Conservation (phyloP, 192 early-diverging fungal species). For the Gamsiella multidivaricata region DNA sequence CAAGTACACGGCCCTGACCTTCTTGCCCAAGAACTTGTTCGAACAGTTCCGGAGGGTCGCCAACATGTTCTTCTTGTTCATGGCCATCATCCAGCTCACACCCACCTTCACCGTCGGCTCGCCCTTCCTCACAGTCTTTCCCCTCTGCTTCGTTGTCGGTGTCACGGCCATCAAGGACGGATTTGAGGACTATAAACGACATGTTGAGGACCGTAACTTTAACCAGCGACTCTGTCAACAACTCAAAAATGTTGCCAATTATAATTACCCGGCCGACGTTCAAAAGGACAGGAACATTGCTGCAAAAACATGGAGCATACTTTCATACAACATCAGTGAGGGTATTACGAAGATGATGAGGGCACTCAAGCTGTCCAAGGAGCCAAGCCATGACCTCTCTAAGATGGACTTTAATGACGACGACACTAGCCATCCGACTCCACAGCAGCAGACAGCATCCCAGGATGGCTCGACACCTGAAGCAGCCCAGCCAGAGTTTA, state of each 20-base stretch:
- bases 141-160: slow-evolving; percentile 83
- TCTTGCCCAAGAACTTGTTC: slow-evolving; percentile 92
- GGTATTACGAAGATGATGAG: slow-evolving; percentile 11
- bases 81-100: slow-evolving; percentile 85
- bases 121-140: slow-evolving; percentile 82
- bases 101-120: slow-evolving; percentile 84
- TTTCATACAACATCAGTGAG: not conserved
- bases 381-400: slow-evolving; percentile 6
- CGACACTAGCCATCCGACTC: not conserved
- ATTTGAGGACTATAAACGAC: slow-evolving; percentile 89
- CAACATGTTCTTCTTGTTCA: slow-evolving; percentile 89
- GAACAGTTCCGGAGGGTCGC: slow-evolving; percentile 89
- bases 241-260: slow-evolving; percentile 57
- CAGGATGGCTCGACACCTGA: not conserved
- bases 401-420: slow-evolving; percentile 23
- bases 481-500: slow-evolving; percentile 54
- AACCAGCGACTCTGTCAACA: slow-evolving; percentile 73
- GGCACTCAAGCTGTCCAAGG: slow-evolving; percentile 15
- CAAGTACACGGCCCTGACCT: slow-evolving; percentile 89
- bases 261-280: slow-evolving; percentile 51
- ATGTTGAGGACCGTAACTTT: slow-evolving; percentile 83
- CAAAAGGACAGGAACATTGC: slow-evolving; percentile 13
- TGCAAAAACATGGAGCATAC: slow-evolving; percentile 12
- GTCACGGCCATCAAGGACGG: slow-evolving; percentile 89
- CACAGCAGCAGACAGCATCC: slow-evolving; percentile 1